A percentile compares a stretch with the other conserved stretches of the same genome.
Conservation (phyloP, 2,329 filamentous ascomycete genomes). For the Blastomyces percursus region DNA sequence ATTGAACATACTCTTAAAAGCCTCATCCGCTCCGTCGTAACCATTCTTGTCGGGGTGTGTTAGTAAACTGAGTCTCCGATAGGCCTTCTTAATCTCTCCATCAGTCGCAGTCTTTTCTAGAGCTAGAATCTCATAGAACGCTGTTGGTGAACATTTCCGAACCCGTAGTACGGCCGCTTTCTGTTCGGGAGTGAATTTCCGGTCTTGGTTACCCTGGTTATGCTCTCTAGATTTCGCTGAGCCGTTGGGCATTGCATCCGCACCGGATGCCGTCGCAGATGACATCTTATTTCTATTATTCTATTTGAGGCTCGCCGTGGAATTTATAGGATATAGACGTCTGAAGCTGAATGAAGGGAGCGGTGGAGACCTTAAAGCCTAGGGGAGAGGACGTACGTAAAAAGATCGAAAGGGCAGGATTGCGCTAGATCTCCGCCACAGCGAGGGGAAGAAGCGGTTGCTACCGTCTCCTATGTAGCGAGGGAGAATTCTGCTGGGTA, state of each 20-base stretch:
- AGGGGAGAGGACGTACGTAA: not conserved
- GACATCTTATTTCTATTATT: constrained; percentile 21
- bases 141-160: constrained; percentile 68
- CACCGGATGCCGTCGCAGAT: constrained; percentile 38
- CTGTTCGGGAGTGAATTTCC: constrained; percentile 73
- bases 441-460: not conserved
- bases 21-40: constrained; percentile 87
- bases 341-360: not conserved
- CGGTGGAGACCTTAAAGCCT: not conserved
- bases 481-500: not conserved
- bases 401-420: not conserved
- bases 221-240: constrained; percentile 37
- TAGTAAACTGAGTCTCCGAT: constrained; percentile 82
- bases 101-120: constrained; percentile 60
- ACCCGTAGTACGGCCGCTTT: constrained; percentile 86
- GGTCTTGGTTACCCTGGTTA: constrained; percentile 41
- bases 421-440: not conserved
- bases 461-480: not conserved
- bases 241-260: constrained; percentile 32
- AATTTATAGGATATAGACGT: not conserved
- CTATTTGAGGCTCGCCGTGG: not conserved
- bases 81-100: constrained; percentile 90
- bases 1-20: constrained; percentile 66
- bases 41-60: constrained; percentile 99
- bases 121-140: constrained; percentile 90